Conservation (phyloP, 2,329 filamentous ascomycete genomes). For the Simplicillium aogashimaense region DNA sequence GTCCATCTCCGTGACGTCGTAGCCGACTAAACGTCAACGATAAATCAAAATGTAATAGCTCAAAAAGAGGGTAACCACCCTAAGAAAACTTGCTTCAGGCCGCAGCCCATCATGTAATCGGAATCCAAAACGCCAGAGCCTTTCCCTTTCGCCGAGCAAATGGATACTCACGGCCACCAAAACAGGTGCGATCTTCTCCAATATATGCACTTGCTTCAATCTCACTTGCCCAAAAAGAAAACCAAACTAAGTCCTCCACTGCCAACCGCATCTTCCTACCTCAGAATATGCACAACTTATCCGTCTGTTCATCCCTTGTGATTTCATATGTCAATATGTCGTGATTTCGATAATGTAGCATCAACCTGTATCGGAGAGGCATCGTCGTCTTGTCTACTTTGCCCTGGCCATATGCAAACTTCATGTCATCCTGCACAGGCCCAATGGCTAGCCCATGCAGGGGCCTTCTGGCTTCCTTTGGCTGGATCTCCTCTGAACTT, state of each 20-base stretch:
- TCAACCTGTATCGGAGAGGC: conserved; percentile 45
- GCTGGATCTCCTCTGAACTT: conserved; percentile 31
- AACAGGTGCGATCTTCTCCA: no score
- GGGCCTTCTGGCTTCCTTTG: conserved; percentile 34
- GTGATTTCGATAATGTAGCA: conserved; percentile 64
- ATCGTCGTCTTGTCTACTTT: conserved; percentile 4
- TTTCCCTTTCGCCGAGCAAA: no score
- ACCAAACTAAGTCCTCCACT: conserved; percentile 1
- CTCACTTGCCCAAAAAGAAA: conserved; percentile 1
- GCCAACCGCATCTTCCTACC: neutral
- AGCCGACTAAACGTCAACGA: no score
- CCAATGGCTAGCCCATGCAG: conserved; percentile 60
- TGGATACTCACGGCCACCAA: no score
- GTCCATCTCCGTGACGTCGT: no score
- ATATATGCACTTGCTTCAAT: no score
- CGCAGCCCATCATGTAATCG: no score
- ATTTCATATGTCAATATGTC: conserved; percentile 62
- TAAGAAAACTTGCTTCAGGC: no score
- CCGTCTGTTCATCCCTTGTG: conserved; percentile 27
- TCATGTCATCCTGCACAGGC: conserved; percentile 41
- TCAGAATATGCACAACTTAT: conserved; percentile 25
- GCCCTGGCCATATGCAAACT: conserved; percentile 3
- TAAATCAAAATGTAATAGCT: no score
- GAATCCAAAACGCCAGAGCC: no score
- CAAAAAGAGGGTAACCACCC: no score